A percentile compares a stretch with the other conserved stretches of the same genome.
phyloP scores from a whole-genome alignment of 2,329 filamentous ascomycete genomes.

The Aspergillus fischeri region DNA sequence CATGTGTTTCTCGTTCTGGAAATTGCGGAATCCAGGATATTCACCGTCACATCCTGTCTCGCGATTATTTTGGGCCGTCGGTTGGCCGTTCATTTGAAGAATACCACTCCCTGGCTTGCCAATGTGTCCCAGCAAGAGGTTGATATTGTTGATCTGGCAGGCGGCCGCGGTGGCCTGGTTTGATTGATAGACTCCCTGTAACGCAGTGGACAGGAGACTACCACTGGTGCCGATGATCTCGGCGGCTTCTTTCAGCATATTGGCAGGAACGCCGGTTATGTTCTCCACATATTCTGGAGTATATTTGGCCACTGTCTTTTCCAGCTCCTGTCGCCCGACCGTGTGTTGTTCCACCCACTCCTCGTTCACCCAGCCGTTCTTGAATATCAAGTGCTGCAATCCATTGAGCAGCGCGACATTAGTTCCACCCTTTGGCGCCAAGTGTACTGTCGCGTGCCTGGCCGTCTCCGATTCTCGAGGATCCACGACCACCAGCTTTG shows the following conservation, averaged over 20 bases:
- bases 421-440: conserved; percentile 33
- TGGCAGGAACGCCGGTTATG: conserved; percentile 32
- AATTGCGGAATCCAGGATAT: conserved; percentile 36
- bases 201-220: conserved; percentile 33
- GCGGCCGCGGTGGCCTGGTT: conserved; percentile 40
- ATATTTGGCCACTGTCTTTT: conserved; percentile 26
- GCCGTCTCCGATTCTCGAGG: conserved; percentile 33
- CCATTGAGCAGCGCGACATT: conserved; percentile 38
- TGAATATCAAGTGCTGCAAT: conserved; percentile 35
- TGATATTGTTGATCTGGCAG: conserved; percentile 42
- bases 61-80: conserved; percentile 40
- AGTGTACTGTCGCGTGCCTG: conserved; percentile 32
- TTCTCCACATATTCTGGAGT: conserved; percentile 29
- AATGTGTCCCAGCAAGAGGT: conserved; percentile 33
- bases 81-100: conserved; percentile 40
- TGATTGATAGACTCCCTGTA: conserved; percentile 41
- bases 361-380: conserved; percentile 33
- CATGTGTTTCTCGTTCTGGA: conserved; percentile 33
- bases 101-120: conserved; percentile 35
- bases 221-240: conserved; percentile 29
- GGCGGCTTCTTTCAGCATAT: conserved; percentile 28
- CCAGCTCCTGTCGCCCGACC: conserved; percentile 25
- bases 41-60: conserved; percentile 39
- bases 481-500: conserved; percentile 35
- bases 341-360: conserved; percentile 28